Conservation (phyloP, 441 rosid species). For the Croton laevigatus region DNA sequence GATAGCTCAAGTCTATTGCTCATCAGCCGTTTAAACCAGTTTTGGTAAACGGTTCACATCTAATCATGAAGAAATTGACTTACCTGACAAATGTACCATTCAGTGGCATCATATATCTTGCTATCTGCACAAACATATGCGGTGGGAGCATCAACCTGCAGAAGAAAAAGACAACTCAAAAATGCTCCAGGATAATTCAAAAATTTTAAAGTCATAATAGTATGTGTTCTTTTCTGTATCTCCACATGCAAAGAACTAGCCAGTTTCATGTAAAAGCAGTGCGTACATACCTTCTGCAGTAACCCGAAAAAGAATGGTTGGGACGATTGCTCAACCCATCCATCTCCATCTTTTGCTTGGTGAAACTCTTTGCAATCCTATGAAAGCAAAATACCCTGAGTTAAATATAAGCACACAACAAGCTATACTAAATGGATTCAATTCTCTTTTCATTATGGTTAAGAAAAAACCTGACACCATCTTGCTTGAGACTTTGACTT, state of each 20-base stretch:
- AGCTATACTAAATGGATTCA: not conserved
- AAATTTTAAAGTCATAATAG: not conserved
- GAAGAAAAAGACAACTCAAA: conserved; percentile 18
- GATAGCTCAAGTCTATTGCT: too few relatives aligned
- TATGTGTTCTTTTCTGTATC: not conserved
- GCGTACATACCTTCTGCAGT: conserved; percentile 65
- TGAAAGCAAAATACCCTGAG: conserved; percentile 26
- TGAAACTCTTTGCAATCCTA: conserved; percentile 96
- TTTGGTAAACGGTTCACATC: too few relatives aligned
- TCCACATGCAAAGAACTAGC: conserved; percentile 13
- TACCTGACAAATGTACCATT: conserved; percentile 99
- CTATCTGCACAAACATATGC: conserved; percentile 92
- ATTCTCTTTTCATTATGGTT: not conserved
- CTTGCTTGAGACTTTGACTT: conserved; percentile 86
- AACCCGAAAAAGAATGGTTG: conserved; percentile 75
- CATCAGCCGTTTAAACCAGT: too few relatives aligned
- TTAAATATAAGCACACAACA: conserved; percentile 17
- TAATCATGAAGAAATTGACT: not conserved
- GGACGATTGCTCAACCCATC: conserved; percentile 95
- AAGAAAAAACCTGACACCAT: conserved; percentile 94
- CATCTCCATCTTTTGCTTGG: conserved; percentile 98
- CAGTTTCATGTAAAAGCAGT: conserved; percentile 1
- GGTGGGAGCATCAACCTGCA: conserved; percentile 73
- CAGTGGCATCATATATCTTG: conserved; percentile 84
- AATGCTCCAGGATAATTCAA: conserved; percentile 2